Percentiles rank a stretch among this genome's conserved stretches.
These are phyloP conservation scores for Ceratocystis diversiconidia DNA, from an alignment of 2,329 filamentous ascomycete species.

Conservation along the genomic window DNA sequence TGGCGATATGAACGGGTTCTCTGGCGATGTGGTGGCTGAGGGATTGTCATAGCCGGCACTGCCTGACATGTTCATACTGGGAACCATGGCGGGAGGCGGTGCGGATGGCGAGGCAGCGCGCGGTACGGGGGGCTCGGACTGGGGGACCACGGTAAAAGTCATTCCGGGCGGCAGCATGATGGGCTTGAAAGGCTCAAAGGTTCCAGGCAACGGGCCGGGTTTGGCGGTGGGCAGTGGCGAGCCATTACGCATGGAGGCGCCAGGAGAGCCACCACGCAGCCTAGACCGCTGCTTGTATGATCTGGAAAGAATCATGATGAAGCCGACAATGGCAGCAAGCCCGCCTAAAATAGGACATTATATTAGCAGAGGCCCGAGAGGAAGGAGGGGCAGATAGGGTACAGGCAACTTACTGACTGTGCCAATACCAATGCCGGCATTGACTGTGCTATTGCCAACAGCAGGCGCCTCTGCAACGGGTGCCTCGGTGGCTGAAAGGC, in stretches of 20 bases:
- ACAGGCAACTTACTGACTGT: slow-evolving; percentile 8
- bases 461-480: neutral
- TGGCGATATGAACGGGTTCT: neutral
- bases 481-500: slow-evolving; percentile 4
- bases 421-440: slow-evolving; percentile 14
- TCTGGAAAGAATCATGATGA: slow-evolving; percentile 13
- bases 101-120: neutral
- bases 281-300: slow-evolving; percentile 8
- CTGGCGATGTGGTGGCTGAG: neutral
- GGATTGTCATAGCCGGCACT: neutral
- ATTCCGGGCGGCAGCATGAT: slow-evolving; percentile 17
- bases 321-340: slow-evolving; percentile 15
- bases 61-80: neutral
- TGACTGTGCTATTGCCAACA: slow-evolving; percentile 4
- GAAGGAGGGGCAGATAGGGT: neutral
- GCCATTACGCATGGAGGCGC: neutral
- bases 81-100: neutral
- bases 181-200: slow-evolving; percentile 15
- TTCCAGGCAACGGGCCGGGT: slow-evolving; percentile 13
- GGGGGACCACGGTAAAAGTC: slow-evolving; percentile 3
- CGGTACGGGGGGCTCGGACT: neutral
- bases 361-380: neutral
- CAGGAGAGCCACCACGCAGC: slow-evolving; percentile 1
- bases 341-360: neutral
- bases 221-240: slow-evolving; percentile 9